Evolutionary conservation across 2,329 filamentous ascomycete species (phyloP), one percentile per base, ranked within the genome.

Genomic region (Monosporascus sp.): DNA sequence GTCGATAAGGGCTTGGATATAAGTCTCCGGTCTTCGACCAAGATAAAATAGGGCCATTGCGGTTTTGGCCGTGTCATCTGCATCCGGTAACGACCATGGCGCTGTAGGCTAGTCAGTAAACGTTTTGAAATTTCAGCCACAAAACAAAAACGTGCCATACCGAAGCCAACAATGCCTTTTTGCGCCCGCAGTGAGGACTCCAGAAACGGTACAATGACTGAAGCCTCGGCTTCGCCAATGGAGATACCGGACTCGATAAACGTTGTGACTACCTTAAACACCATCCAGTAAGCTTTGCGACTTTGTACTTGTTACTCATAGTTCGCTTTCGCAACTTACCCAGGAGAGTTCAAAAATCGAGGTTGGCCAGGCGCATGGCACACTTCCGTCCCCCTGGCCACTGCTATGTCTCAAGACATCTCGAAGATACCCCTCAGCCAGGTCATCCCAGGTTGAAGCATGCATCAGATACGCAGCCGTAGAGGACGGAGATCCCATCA

Each of bases 311-410:
- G 22, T 24, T 24, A 24, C 22, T 24, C 22, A 24, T 3, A 24
- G 22, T 24, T 24, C 22, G 22, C 22, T 24, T 35, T 7, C 15
- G 17, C 20, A 36, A 52, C 49, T 39, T 38, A 58, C 54, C 56
- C 54, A 58, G 0, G 51, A 2, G 2, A 25, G 2, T 49, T 58
- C 54, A 27, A 58, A 58, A 5, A 52, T 25, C 1, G 41, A 14
- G 1, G 50, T 51, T 2, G 56, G 56, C 49, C 48, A 58, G 1
- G 56, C 56, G 20, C 43, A 20, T 14, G 51, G 56, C 9, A 54
- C 51, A 36, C 54, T n/a, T 5, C 54, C 56, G 31, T 15, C 7
- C 2, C 38, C 31, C 2, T 38, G 7, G 4, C 47, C 50, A 17
- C 27, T 48, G 3, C 44, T 20, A 18, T 25, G 3, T n/a, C 11